phyloP scores from a whole-genome alignment of 805 yeast genomes.

The Cyberlindnera xishuangbannaensis region DNA sequence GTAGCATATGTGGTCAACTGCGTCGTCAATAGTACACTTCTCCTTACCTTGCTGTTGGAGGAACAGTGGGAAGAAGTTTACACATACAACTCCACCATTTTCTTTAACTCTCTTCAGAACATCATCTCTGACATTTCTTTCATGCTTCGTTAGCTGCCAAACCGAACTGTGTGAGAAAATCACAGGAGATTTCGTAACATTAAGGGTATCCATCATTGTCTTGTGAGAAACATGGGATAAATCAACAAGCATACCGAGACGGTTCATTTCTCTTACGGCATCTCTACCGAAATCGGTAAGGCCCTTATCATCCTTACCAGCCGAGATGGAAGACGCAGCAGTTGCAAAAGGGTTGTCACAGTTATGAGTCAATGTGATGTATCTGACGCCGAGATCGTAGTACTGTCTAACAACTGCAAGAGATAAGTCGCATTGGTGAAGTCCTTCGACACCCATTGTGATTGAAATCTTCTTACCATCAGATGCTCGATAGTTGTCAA shows the following conservation, averaged over 20 bases:
- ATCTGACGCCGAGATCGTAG: constrained; percentile 46
- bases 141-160: constrained; percentile 34
- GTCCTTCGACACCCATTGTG: constrained; percentile 48
- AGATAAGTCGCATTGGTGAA: constrained; percentile 48
- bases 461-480: constrained; percentile 34
- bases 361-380: constrained; percentile 48
- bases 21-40: constrained; percentile 39
- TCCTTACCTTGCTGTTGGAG: constrained; percentile 18
- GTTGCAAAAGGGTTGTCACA: constrained; percentile 56
- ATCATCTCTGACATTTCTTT: constrained; percentile 44
- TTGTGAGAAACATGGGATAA: constrained; percentile 42
- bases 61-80: constrained; percentile 41
- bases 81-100: constrained; percentile 43
- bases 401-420: constrained; percentile 44
- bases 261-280: constrained; percentile 43
- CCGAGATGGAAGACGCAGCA: constrained; percentile 43
- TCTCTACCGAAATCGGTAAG: constrained; percentile 35
- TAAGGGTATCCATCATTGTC: constrained; percentile 41
- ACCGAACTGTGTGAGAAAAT: constrained; percentile 46
- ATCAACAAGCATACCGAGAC: constrained; percentile 49
- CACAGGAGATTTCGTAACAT: constrained; percentile 38
- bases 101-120: constrained; percentile 33
- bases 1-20: constrained; percentile 39
- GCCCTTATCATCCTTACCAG: constrained; percentile 41
- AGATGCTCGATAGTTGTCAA: constrained; percentile 27